Percentiles rank a stretch among this genome's conserved stretches.
phyloP scores from a whole-genome alignment of 805 yeast species.

The Candida lessepsii region DNA sequence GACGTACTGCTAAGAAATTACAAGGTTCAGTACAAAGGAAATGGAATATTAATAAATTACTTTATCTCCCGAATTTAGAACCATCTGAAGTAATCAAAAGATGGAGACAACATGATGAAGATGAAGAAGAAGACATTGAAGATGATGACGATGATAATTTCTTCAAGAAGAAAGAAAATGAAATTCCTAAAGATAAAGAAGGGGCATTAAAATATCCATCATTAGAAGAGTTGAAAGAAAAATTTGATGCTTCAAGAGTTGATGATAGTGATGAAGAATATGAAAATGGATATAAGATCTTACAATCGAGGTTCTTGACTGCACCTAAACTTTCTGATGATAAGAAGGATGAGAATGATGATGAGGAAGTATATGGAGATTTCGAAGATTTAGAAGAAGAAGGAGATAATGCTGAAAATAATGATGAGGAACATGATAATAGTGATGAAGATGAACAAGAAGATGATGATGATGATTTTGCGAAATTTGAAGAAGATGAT shows the following conservation, averaged over 20 bases:
- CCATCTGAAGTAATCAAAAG: slow-evolving; percentile 71
- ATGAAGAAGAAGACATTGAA: slow-evolving; percentile 41
- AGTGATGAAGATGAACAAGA: slow-evolving; percentile 22
- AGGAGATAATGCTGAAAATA: slow-evolving; percentile 23
- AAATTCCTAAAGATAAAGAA: slow-evolving; percentile 25
- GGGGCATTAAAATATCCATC: slow-evolving; percentile 31
- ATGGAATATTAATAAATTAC: slow-evolving; percentile 79
- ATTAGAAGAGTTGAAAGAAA: slow-evolving; percentile 43
- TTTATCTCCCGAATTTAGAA: slow-evolving; percentile 74
- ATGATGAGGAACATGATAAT: slow-evolving; percentile 26
- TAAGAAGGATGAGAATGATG: slow-evolving; percentile 41
- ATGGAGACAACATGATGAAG: slow-evolving; percentile 59
- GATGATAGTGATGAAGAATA: slow-evolving; percentile 37
- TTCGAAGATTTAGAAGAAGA: slow-evolving; percentile 51
- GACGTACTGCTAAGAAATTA: slow-evolving; percentile 58
- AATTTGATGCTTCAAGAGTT: slow-evolving; percentile 39
- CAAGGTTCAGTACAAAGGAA: slow-evolving; percentile 50
- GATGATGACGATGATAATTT: slow-evolving; percentile 44
- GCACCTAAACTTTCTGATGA: slow-evolving; percentile 47
- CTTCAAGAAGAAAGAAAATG: slow-evolving; percentile 54
- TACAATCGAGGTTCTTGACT: slow-evolving; percentile 50
- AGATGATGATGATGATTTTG: slow-evolving; percentile 47
- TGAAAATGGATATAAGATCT: slow-evolving; percentile 38
- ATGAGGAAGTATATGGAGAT: slow-evolving; percentile 54
- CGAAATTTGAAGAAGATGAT: slow-evolving; percentile 42